Conservation (phyloP, 306 rosid species). For the Cicer yamashitae region DNA sequence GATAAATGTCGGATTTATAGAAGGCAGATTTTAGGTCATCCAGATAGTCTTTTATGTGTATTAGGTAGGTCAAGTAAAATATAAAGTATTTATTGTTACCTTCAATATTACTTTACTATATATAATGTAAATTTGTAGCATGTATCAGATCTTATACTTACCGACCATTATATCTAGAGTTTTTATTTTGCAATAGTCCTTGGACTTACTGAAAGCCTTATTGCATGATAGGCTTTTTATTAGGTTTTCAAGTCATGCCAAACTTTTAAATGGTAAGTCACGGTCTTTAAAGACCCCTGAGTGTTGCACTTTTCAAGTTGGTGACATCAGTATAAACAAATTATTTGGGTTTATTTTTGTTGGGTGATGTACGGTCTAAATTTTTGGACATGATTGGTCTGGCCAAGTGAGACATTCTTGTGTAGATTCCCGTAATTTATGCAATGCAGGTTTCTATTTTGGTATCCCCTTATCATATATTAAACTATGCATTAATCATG, state of each 20-base stretch:
- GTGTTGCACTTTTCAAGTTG: slow-evolving; percentile 8
- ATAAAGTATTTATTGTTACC: background rate
- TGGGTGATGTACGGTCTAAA: background rate
- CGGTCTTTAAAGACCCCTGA: background rate
- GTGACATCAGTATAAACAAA: background rate
- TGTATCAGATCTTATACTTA: background rate
- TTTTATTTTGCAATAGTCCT: background rate
- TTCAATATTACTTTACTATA: background rate
- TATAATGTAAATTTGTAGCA: background rate
- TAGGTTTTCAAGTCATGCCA: background rate
- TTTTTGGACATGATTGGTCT: slow-evolving; percentile 9
- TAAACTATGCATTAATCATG: slow-evolving; percentile 37
- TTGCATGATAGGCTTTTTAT: background rate
- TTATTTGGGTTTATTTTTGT: slow-evolving; percentile 5
- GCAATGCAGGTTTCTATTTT: slow-evolving; percentile 10
- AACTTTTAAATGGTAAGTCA: background rate
- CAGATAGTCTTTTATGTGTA: background rate
- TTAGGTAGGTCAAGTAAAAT: background rate
- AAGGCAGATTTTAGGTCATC: background rate
- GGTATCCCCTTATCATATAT: slow-evolving; percentile 27
- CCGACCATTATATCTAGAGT: background rate
- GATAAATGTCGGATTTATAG: background rate
- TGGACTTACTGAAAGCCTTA: background rate
- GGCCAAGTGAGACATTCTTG: slow-evolving; percentile 20
- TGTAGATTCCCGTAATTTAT: slow-evolving; percentile 12